Conservation (phyloP, 1,284 basidiomycete species). For the Ceratobasidium sp. region DNA sequence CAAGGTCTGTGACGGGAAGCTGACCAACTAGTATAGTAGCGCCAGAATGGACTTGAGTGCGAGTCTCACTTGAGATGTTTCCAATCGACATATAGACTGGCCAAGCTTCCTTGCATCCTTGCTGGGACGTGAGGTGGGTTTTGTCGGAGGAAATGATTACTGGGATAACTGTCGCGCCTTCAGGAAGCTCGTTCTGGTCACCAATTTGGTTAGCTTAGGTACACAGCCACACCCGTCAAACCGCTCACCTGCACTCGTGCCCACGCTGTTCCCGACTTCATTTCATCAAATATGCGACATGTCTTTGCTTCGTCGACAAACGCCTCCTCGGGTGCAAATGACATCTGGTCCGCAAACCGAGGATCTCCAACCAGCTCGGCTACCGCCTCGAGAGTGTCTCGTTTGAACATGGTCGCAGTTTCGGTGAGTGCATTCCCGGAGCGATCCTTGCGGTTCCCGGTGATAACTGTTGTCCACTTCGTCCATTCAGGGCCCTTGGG, state of each 20-base stretch:
- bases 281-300: conserved; percentile 8
- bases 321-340: conserved; percentile 14
- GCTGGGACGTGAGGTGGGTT: too few species aligned
- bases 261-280: conserved; percentile 33
- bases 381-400: conserved; percentile 17
- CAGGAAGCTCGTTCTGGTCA: conserved; percentile 19
- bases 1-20: too few species aligned
- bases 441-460: neutral
- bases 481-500: neutral
- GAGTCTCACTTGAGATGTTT: too few species aligned
- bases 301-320: conserved; percentile 8
- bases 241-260: conserved; percentile 27
- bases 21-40: too few species aligned
- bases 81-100: too few species aligned
- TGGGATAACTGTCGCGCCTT: too few species aligned
- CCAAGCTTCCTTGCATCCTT: too few species aligned
- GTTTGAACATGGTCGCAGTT: conserved; percentile 3
- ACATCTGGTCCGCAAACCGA: neutral
- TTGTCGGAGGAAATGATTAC: too few species aligned
- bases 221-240: neutral
- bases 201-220: neutral
- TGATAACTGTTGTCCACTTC: neutral
- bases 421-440: neutral
- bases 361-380: conserved; percentile 7
- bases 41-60: too few species aligned